phyloP scores from a whole-genome alignment of 768 basidiomycete species.

The Dacryopinax spathularia region DNA sequence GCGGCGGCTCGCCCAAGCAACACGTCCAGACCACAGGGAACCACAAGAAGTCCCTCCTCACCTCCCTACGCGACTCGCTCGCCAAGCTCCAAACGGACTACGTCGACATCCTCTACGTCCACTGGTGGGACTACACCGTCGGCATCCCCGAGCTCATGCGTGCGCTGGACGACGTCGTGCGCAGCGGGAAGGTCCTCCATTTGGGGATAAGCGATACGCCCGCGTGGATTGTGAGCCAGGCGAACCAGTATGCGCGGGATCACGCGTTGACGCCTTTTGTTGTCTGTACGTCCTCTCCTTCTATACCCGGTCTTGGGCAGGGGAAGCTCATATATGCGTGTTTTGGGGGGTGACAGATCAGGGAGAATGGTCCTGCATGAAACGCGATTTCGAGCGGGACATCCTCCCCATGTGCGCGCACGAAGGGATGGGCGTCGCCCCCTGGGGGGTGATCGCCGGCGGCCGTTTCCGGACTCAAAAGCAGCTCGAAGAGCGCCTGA shows the following conservation, averaged over 20 bases:
- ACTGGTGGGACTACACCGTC: constrained; percentile 38
- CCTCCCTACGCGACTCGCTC: constrained; percentile 22
- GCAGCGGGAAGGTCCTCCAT: constrained; percentile 33
- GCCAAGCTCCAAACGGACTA: constrained; percentile 43
- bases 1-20: background rate
- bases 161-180: constrained; percentile 30
- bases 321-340: no score
- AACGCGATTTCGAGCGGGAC: constrained; percentile 39
- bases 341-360: no score
- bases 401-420: constrained; percentile 31
- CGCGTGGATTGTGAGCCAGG: constrained; percentile 36
- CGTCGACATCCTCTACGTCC: constrained; percentile 44
- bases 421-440: constrained; percentile 29
- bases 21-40: constrained; percentile 24
- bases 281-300: no score
- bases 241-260: constrained; percentile 37
- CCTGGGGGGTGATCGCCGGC: constrained; percentile 30
- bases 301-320: no score
- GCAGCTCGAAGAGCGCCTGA: constrained; percentile 23
- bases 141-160: constrained; percentile 37
- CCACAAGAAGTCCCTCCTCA: constrained; percentile 18
- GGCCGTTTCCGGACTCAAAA: constrained; percentile 30
- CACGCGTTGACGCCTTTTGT: constrained; percentile 38
- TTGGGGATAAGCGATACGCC: constrained; percentile 29
- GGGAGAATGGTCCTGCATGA: constrained; percentile 32